Conservation (phyloP, 192 early-diverging fungal genomes). For the Umbelopsis sp. region DNA sequence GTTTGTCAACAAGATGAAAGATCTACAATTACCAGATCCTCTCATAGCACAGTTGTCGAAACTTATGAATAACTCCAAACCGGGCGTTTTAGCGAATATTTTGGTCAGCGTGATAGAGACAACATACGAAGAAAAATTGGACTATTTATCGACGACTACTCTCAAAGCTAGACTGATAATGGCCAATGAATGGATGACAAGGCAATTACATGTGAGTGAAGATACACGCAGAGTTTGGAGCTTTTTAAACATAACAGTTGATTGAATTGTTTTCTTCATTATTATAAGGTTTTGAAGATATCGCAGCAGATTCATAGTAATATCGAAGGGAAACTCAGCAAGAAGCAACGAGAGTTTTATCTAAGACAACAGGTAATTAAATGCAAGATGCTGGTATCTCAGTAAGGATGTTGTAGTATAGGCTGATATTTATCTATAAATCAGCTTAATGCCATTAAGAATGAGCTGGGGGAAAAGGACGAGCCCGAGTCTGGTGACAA, state of each 20-base stretch:
- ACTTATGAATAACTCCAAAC: slow-evolving; percentile 59
- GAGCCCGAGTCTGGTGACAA: slow-evolving; percentile 17
- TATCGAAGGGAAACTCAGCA: slow-evolving; percentile 73
- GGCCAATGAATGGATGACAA: slow-evolving; percentile 63
- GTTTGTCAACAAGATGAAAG: slow-evolving; percentile 55
- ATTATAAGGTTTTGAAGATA: slow-evolving; percentile 66
- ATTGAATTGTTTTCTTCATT: background rate
- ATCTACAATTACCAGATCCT: slow-evolving; percentile 68
- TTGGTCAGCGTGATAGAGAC: slow-evolving; percentile 74
- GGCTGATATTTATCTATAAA: background rate
- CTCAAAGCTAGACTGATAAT: slow-evolving; percentile 58
- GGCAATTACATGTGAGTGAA: slow-evolving; percentile 65
- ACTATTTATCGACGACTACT: slow-evolving; percentile 61
- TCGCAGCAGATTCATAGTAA: slow-evolving; percentile 73
- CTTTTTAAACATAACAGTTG: background rate
- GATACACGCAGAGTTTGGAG: background rate
- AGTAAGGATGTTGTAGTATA: background rate
- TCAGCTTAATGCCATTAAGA: slow-evolving; percentile 78
- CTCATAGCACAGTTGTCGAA: slow-evolving; percentile 65
- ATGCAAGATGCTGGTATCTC: background rate
- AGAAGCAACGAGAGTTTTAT: slow-evolving; percentile 82
- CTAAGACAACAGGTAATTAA: slow-evolving; percentile 69
- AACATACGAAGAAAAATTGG: slow-evolving; percentile 68
- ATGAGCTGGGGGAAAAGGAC: slow-evolving; percentile 75
- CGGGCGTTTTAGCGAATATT: slow-evolving; percentile 67